phyloP scores from a whole-genome alignment of 495 filamentous ascomycete genomes.

The Talaromyces thailandensis region DNA sequence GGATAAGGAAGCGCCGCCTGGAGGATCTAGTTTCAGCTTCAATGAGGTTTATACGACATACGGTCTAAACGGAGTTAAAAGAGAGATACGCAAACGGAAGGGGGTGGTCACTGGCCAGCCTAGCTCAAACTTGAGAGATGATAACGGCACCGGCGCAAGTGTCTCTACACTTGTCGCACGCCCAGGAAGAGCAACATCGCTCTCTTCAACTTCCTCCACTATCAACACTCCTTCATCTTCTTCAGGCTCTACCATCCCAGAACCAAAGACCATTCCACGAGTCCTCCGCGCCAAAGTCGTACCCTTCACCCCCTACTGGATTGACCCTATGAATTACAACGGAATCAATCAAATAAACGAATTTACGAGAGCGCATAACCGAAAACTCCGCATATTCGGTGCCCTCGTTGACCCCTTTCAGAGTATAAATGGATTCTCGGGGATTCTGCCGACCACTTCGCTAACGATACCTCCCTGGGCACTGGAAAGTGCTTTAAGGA shows the following conservation, averaged over 20 bases:
- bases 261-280: too few relatives aligned
- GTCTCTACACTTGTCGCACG: too few relatives aligned
- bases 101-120: too few relatives aligned
- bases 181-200: too few relatives aligned
- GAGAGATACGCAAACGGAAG: too few relatives aligned
- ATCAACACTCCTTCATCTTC: neutral
- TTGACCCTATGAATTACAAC: neutral
- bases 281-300: neutral
- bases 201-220: too few relatives aligned
- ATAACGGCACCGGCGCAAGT: too few relatives aligned
- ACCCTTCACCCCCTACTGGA: neutral
- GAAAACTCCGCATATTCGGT: slow-evolving; percentile 8
- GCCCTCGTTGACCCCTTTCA: slow-evolving; percentile 38
- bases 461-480: slow-evolving; percentile 35
- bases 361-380: slow-evolving; percentile 7
- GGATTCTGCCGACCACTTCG: slow-evolving; percentile 22
- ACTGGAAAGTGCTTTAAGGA: slow-evolving; percentile 25
- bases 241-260: too few relatives aligned
- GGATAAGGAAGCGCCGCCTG: too few relatives aligned
- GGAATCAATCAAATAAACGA: neutral
- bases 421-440: slow-evolving; percentile 27
- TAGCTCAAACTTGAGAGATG: too few relatives aligned
- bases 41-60: slow-evolving; percentile 17
- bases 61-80: too few relatives aligned
- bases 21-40: slow-evolving; percentile 16